Base-by-base conservation (phyloP, 2,329 filamentous ascomycete species). In the Scortechinia acanthostroma region DNA sequence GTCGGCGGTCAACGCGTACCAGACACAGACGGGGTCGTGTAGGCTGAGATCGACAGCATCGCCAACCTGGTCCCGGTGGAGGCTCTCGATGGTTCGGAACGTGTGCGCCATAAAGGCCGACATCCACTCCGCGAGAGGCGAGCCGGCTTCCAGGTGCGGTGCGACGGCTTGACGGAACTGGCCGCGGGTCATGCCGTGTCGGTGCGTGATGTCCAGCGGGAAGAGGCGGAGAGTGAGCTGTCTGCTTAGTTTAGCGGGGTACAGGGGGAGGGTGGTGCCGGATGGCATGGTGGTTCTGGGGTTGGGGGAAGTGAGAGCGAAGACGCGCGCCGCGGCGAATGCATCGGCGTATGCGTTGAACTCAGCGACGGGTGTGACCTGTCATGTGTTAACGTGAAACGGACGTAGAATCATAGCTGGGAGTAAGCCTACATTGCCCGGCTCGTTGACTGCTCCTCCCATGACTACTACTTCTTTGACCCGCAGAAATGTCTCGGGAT, bases 301-400 rank as follows among this genome's bases (percentile, higher is more conserved):
- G 40, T 68, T 71, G 3, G 65, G 64, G 0, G 68, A 71, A 6
- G 68, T 71, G 16, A 73, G 58, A 3, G 70, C 68, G 47, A 64
- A 72, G 6, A 73, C 56, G 13, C 68, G 59, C 4, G 70, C 70
- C 1, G 70, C 66, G 21, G 70, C 70, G 28, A 68, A 56, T n/a
- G 69, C 60, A 51, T 84, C 80, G 42, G 80, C 79, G 52, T 77
- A 81, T 15, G 74, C 73, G 56, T 84, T 84, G 70, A 84, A 84
- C 53, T 84, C 80, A 25, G 76, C 77, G 2, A 76, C 70, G 4
- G 80, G 78, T 0, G 77, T 83, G 52, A 83, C 76, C 62, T 66
- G n/a, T 30, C n/a, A n/a, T n/a, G n/a, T n/a, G n/a, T n/a, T n/a
- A n/a, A n/a, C n/a, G n/a, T n/a, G n/a, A n/a, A n/a, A n/a, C n/a